Percentiles rank a stretch among this genome's conserved stretches.
Evolutionary conservation across 1,139 yeast genomes (phyloP).

Genomic region (Candida smagusa): DNA sequence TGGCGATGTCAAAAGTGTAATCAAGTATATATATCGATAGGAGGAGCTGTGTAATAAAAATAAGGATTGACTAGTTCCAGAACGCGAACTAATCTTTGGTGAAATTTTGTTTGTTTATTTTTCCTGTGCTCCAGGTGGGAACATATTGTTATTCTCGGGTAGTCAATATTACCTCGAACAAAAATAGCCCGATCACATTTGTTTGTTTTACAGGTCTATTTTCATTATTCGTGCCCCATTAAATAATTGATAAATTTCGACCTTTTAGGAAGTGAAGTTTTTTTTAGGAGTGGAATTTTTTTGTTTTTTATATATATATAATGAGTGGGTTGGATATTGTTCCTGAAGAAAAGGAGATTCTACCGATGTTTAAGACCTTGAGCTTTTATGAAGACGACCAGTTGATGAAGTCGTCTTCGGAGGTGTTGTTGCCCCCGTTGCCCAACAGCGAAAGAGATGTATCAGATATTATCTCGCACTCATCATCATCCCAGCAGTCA

Average conservation of each 20-base stretch:
- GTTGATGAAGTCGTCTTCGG: constrained; percentile 10
- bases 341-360: constrained; percentile 13
- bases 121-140: not conserved
- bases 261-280: not conserved
- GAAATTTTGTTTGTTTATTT: not conserved
- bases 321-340: constrained; percentile 15
- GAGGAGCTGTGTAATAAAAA: too few relatives aligned
- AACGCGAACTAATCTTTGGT: not conserved
- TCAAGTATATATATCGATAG: not conserved
- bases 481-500: constrained; percentile 4
- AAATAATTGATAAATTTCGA: not conserved
- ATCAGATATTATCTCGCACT: constrained; percentile 6
- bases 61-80: too few relatives aligned
- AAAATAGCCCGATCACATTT: not conserved
- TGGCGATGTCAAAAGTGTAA: not conserved
- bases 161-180: not conserved
- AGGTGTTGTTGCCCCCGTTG: constrained; percentile 37
- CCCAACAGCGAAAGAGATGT: constrained; percentile 23
- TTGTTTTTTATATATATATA: not conserved
- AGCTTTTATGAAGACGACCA: not conserved
- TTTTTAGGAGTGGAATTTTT: not conserved
- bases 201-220: not conserved
- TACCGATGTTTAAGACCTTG: not conserved
- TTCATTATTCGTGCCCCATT: not conserved
- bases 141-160: constrained; percentile 1